Conservation (phyloP, 108 stramenopile genomes). For the Cyclostephanos tholiformis region DNA sequence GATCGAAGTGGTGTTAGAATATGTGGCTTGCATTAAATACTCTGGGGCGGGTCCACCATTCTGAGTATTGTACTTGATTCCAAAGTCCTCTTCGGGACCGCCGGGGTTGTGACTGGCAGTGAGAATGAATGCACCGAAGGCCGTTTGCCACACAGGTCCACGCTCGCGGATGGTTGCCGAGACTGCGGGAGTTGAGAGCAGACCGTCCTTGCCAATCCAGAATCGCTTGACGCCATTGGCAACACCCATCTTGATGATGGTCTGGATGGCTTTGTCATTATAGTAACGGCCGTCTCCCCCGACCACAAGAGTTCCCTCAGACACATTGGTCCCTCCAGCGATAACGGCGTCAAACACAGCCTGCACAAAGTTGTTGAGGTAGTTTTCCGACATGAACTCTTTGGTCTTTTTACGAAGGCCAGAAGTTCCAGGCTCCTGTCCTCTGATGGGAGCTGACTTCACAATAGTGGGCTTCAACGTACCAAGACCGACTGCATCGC, state of each 20-base stretch:
- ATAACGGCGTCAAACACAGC: constrained; percentile 92
- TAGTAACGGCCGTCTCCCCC: constrained; percentile 99
- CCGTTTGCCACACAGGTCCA: constrained; percentile 95
- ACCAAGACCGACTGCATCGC: constrained; percentile 85
- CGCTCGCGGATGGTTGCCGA: constrained; percentile 96
- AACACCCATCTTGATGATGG: constrained; percentile 94
- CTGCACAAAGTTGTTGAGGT: constrained; percentile 99
- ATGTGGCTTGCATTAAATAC: constrained; percentile 90
- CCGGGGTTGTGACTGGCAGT: constrained; percentile 99
- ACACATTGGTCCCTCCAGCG: constrained; percentile 84
- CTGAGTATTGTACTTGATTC: constrained; percentile 99
- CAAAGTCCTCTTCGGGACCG: constrained; percentile 98
- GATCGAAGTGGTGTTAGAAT: constrained; percentile 87
- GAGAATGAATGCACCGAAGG: constrained; percentile 98
- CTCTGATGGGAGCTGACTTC: constrained; percentile 88
- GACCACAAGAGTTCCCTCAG: constrained; percentile 90
- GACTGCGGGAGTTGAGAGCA: constrained; percentile 98
- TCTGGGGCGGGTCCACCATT: constrained; percentile 99
- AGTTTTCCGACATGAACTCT: constrained; percentile 92
- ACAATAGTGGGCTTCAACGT: constrained; percentile 79
- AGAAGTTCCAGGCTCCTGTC: constrained; percentile 99
- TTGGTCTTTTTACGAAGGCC: constrained; percentile 99
- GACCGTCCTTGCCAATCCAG: constrained; percentile 96
- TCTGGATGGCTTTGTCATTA: constrained; percentile 96
- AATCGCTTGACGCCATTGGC: constrained; percentile 96